phyloP scores from a whole-genome alignment of 306 rosid species.

The Chamaecrista fasciculata region DNA sequence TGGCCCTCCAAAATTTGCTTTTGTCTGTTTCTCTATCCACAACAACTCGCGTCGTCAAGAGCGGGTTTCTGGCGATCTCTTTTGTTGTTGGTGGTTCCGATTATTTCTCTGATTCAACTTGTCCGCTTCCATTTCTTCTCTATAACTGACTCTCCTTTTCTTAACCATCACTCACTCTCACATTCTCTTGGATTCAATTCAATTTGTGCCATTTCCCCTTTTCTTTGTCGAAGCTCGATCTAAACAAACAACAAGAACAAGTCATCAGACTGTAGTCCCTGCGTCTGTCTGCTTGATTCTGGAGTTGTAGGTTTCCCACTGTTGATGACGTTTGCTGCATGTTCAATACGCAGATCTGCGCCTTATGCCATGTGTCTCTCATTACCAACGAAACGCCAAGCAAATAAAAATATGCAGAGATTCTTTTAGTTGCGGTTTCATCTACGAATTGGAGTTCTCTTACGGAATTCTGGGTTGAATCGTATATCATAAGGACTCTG shows the following conservation, averaged over 20 bases:
- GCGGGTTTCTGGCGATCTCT: slow-evolving; percentile 35
- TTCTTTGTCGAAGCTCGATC: slow-evolving; percentile 22
- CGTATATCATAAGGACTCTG: neutral
- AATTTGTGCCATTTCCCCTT: neutral
- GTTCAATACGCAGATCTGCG: slow-evolving; percentile 31
- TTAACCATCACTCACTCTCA: neutral
- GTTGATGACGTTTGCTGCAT: slow-evolving; percentile 14
- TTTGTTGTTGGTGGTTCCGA: slow-evolving; percentile 31
- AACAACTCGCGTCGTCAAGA: slow-evolving; percentile 27
- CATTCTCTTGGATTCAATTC: neutral
- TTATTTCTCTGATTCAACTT: slow-evolving; percentile 26
- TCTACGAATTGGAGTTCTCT: neutral
- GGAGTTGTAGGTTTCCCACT: neutral
- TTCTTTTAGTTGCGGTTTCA: neutral
- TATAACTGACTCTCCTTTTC: neutral
- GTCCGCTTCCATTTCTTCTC: neutral
- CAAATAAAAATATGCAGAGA: neutral
- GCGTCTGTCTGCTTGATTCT: neutral
- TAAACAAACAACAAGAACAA: neutral
- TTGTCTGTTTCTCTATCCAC: slow-evolving; percentile 7
- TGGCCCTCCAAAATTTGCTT: neutral
- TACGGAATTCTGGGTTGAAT: neutral
- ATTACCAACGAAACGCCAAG: neutral
- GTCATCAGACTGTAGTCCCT: neutral
- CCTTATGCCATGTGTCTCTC: slow-evolving; percentile 11